Percentiles rank a stretch among this genome's conserved stretches.
Conservation (phyloP, 2,329 filamentous ascomycete genomes). For the Alternaria consortialis region DNA sequence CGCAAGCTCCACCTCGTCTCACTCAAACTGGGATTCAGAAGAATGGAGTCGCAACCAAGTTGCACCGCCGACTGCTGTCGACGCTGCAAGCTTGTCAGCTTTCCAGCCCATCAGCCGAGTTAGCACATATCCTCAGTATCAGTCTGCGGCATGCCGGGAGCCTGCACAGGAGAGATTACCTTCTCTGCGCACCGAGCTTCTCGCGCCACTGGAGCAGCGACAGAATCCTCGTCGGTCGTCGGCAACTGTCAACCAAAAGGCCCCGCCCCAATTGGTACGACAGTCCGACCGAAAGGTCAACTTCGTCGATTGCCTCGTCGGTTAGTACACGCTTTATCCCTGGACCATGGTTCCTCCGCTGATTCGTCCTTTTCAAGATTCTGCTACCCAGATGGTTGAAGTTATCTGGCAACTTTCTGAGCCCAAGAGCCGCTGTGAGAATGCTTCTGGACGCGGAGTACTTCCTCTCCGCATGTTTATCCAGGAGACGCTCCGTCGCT, state of each 20-base stretch:
- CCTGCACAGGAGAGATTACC: conserved; percentile 42
- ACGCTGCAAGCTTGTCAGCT: conserved; percentile 32
- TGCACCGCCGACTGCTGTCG: conserved; percentile 32
- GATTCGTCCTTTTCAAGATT: conserved; percentile 70
- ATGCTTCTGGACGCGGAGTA: conserved; percentile 73
- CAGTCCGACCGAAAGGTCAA: conserved; percentile 92
- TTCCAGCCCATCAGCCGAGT: conserved; percentile 48
- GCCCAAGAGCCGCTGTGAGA: conserved; percentile 76
- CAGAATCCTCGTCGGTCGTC: conserved; percentile 69
- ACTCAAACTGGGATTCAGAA: conserved; percentile 60
- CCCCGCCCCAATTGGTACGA: conserved; percentile 79
- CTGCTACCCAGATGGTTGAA: conserved; percentile 95
- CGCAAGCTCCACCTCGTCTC: conserved; percentile 68
- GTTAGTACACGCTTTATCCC: conserved; percentile 68
- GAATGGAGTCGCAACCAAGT: conserved; percentile 45
- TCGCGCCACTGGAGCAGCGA: conserved; percentile 68
- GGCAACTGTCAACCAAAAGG: conserved; percentile 64
- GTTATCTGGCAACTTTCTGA: conserved; percentile 95
- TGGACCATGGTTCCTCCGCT: conserved; percentile 49
- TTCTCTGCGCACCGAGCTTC: conserved; percentile 49
- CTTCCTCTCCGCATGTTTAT: conserved; percentile 94
- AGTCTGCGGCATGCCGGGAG: conserved; percentile 51
- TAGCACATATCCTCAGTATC: conserved; percentile 49
- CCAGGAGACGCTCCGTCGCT: conserved; percentile 93
- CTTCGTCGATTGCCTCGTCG: conserved; percentile 96